Conservation (phyloP, 1,284 basidiomycete genomes). For the Fomitopsis schrenkii region DNA sequence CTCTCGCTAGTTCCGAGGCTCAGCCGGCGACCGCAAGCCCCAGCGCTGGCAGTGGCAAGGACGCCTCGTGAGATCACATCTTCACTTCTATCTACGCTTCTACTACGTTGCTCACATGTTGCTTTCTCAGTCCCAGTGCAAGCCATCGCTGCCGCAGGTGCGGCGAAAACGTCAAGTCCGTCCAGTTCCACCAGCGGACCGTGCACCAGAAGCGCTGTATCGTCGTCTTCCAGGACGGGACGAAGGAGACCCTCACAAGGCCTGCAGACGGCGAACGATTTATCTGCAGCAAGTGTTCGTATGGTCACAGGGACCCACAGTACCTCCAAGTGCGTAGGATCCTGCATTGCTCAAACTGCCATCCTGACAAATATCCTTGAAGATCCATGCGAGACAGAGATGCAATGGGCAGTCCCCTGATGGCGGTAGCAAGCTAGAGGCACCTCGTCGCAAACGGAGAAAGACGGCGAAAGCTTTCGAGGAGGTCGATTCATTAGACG, state of each 20-base stretch:
- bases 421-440: background rate
- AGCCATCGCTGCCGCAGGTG: background rate
- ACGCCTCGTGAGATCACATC: constrained; percentile 1
- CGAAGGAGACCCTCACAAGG: background rate
- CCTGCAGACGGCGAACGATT: background rate
- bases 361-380: background rate
- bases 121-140: background rate
- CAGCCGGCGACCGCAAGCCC: background rate
- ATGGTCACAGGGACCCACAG: background rate
- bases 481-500: background rate
- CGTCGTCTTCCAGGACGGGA: background rate
- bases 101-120: background rate
- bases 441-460: background rate
- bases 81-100: background rate
- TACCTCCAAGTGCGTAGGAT: background rate
- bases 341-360: no score
- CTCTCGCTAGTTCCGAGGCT: background rate
- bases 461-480: background rate
- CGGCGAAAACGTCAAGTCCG: background rate
- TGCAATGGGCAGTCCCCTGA: background rate
- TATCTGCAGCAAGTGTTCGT: background rate
- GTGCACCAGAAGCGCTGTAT: background rate
- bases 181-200: background rate
- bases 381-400: background rate
- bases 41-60: constrained; percentile 1